Base-by-base conservation (phyloP, 2,329 filamentous ascomycete genomes). In the Decorospora gaudefroyi region DNA sequence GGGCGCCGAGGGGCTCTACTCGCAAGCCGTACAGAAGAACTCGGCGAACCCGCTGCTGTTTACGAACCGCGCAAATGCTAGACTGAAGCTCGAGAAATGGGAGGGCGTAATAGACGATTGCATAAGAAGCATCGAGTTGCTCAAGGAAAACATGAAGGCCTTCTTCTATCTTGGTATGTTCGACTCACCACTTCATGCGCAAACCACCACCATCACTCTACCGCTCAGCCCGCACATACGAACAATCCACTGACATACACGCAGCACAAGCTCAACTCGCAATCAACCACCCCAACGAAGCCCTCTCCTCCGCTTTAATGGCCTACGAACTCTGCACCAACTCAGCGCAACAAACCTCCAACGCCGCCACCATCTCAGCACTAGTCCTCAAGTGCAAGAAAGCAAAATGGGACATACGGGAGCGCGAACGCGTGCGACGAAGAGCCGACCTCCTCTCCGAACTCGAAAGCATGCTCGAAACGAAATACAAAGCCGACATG, bases 11-110 rank as follows among this genome's bases (percentile, higher is more conserved):
- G 77, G 76, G 13, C 73, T 84, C 45, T 92, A 92, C 70, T 86
- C 85, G 4, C 81, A 87, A 69, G 88, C 88, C 74, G 90, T 96
- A 58, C 83, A 87, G 59, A 83, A 84, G 65, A 88, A 95, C 70
- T 80, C 87, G 3, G 79, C 76, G 42, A 93, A 95, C 65, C 82
- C 87, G 1, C 77, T 86, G 19, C 80, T 96, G 36, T 96, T 90
- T 73, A 92, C 90, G 26, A 97, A 96, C 73, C 88, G 91, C 40
- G 88, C 90, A 37, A 87, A 96, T 73, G 84, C 87, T 3, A 83
- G 90, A 27, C 77, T 93, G 46, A 88, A 87, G 71, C 79, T 95
- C 15, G 74, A 79, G 48, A 77, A 83, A 58, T 95, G 86, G 82
- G 80, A 88, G 19, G 83, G 78, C 7, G 90, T 86, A 34, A 85